Conservation (phyloP, 306 rosid species). For the Spatholobus suberectus region DNA sequence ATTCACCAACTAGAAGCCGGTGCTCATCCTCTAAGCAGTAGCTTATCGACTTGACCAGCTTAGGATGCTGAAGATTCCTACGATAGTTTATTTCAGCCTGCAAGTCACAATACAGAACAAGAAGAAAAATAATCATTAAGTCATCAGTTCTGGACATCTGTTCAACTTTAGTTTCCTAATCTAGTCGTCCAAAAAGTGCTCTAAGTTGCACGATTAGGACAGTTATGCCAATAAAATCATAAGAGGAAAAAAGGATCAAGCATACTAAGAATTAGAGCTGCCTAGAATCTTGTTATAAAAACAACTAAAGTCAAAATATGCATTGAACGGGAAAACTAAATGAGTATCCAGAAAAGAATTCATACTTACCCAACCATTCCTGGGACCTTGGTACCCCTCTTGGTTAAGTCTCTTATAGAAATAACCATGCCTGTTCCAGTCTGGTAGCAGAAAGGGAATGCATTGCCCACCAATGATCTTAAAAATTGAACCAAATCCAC, state of each 20-base stretch:
- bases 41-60: constrained; percentile 79
- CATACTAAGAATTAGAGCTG: constrained; percentile 4
- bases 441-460: constrained; percentile 59
- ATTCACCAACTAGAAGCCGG: constrained; percentile 72
- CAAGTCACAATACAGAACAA: constrained; percentile 6
- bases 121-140: constrained; percentile 11
- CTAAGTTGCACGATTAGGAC: neutral
- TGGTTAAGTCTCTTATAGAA: constrained; percentile 86
- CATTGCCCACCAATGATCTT: constrained; percentile 72
- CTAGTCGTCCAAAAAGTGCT: neutral
- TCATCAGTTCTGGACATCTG: neutral
- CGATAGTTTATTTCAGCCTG: constrained; percentile 87
- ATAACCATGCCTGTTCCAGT: constrained; percentile 70
- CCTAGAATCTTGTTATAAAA: neutral
- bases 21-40: constrained; percentile 82
- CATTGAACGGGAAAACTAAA: neutral
- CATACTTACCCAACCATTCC: constrained; percentile 77
- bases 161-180: neutral
- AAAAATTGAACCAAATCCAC: constrained; percentile 87
- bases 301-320: neutral
- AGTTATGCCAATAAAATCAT: constrained; percentile 18
- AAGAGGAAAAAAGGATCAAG: neutral
- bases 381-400: constrained; percentile 85
- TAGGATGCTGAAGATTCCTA: constrained; percentile 74
- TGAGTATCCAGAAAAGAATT: neutral